Conservation (phyloP, 1,139 yeast species). For the Kodamaea sp. region DNA sequence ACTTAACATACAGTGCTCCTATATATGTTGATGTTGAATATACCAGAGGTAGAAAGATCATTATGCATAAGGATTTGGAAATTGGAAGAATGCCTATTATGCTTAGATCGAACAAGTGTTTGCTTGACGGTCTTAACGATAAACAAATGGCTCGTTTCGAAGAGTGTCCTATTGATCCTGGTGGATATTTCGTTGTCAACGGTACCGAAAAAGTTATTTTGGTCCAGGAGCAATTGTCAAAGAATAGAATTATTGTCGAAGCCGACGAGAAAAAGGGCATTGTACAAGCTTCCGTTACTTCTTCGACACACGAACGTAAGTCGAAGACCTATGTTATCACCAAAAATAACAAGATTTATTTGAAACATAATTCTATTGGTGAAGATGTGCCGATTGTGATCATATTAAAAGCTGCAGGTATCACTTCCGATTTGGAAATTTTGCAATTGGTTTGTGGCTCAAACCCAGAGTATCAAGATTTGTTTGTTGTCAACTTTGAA, state of each 20-base stretch:
- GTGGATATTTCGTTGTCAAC: conserved; percentile 95
- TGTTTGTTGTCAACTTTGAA: conserved; percentile 89
- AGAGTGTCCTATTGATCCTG: conserved; percentile 98
- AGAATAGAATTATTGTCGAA: conserved; percentile 96
- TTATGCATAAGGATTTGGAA: conserved; percentile 84
- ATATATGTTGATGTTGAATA: conserved; percentile 96
- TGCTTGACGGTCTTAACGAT: conserved; percentile 74
- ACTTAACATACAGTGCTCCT: conserved; percentile 93
- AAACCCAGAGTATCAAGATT: conserved; percentile 82
- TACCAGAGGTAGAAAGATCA: conserved; percentile 89
- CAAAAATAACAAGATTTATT: conserved; percentile 80
- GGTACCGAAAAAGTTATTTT: conserved; percentile 97
- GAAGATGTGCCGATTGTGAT: conserved; percentile 96
- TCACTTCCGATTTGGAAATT: conserved; percentile 87
- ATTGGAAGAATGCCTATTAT: conserved; percentile 98
- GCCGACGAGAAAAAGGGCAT: conserved; percentile 92
- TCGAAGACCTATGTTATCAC: conserved; percentile 95
- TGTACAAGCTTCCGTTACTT: conserved; percentile 96
- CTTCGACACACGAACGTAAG: conserved; percentile 96
- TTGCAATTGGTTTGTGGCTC: conserved; percentile 92
- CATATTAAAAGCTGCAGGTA: conserved; percentile 92
- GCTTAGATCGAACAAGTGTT: conserved; percentile 91
- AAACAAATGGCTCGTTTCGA: conserved; percentile 80
- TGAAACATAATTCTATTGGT: conserved; percentile 90
- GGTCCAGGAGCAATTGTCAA: conserved; percentile 94